Evolutionary conservation across 1,284 basidiomycete genomes (phyloP).

Genomic region (Wallemia ichthyophaga): DNA sequence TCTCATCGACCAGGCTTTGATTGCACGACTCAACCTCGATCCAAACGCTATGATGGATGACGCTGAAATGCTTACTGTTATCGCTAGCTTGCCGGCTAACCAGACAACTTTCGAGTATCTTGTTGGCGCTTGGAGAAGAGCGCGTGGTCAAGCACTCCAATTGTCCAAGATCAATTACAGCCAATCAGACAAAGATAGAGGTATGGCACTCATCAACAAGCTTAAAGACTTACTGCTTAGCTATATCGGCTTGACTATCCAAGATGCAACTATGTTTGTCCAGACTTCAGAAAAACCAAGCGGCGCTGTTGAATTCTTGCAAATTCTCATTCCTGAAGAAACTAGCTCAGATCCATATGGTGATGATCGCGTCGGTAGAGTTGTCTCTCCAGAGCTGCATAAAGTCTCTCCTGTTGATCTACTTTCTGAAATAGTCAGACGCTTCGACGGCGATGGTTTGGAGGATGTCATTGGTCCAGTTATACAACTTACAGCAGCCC

Average conservation of each 20-base stretch:
- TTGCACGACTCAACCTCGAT: conserved; percentile 59
- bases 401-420: conserved; percentile 35
- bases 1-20: conserved; percentile 47
- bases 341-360: conserved; percentile 3
- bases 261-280: conserved; percentile 75
- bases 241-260: conserved; percentile 63
- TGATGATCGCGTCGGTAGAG: conserved; percentile 20
- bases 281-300: conserved; percentile 36
- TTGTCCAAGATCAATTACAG: conserved; percentile 23
- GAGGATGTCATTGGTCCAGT: conserved; percentile 23
- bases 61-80: conserved; percentile 39
- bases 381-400: conserved; percentile 25
- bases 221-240: conserved; percentile 52
- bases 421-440: conserved; percentile 33
- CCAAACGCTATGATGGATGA: conserved; percentile 50
- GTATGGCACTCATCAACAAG: conserved; percentile 33
- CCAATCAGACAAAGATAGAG: conserved; percentile 30
- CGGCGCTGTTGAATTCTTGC: conserved; percentile 9
- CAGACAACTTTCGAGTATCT: conserved; percentile 78
- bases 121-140: conserved; percentile 61
- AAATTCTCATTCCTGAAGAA: conserved; percentile 2
- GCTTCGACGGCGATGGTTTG: conserved; percentile 29
- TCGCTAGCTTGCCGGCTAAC: conserved; percentile 42
- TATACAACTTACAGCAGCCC: conserved; percentile 22
- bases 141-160: conserved; percentile 22